Percentiles rank a stretch among this genome's conserved stretches.
phyloP scores from a whole-genome alignment of 441 rosid species.

The Bruguiera hainesii region DNA sequence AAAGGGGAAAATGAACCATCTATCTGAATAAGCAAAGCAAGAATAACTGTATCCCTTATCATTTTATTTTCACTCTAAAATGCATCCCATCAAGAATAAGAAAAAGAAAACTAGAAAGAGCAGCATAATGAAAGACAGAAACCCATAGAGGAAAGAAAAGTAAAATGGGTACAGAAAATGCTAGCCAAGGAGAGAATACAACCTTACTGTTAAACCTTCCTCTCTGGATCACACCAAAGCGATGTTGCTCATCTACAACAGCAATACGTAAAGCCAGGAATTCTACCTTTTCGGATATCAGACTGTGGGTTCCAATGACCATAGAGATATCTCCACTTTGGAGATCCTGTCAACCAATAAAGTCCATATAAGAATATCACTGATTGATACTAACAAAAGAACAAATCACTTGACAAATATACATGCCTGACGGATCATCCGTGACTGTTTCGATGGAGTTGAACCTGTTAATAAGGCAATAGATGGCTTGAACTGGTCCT shows the following conservation, averaged over 20 bases:
- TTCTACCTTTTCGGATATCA: constrained; percentile 84
- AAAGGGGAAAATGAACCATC: too few species aligned
- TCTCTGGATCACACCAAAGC: constrained; percentile 98
- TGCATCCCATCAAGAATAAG: too few species aligned
- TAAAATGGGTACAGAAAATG: neutral
- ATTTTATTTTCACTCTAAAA: too few species aligned
- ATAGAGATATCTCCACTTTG: constrained; percentile 77
- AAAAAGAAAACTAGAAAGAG: too few species aligned
- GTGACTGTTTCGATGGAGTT: constrained; percentile 73
- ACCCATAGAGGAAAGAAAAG: neutral
- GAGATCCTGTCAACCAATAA: constrained; percentile 56
- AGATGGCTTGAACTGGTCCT: constrained; percentile 58
- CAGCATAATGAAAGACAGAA: neutral
- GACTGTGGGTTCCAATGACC: constrained; percentile 93
- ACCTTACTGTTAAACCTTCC: constrained; percentile 98
- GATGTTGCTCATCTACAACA: constrained; percentile 97
- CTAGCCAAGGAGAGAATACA: constrained; percentile 22
- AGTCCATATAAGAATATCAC: constrained; percentile 23
- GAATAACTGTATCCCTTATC: too few species aligned
- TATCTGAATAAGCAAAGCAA: too few species aligned
- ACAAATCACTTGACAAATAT: constrained; percentile 24
- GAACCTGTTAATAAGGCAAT: constrained; percentile 90
- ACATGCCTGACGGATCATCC: constrained; percentile 83
- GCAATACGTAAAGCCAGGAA: constrained; percentile 81
- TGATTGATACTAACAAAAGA: constrained; percentile 13